These are phyloP conservation scores for Cystofilobasidium macerans DNA, from an alignment of 768 basidiomycete species.

Conservation along the genomic window DNA sequence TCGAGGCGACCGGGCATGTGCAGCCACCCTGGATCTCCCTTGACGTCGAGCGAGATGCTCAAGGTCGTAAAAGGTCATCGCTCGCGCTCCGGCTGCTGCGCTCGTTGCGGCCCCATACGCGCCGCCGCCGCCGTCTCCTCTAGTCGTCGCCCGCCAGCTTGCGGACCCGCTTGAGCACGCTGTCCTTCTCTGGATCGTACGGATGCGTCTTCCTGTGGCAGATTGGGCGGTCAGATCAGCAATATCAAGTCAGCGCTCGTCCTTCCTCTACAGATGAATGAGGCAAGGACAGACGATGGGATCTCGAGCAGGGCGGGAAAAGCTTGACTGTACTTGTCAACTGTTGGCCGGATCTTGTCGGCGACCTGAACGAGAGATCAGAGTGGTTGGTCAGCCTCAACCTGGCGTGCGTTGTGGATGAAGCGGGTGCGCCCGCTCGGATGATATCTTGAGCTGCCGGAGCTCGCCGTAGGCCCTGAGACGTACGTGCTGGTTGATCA, in stretches of 20 bases:
- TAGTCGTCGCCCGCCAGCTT: constrained; percentile 74
- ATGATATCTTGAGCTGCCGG: too few species aligned
- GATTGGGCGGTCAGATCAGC: neutral
- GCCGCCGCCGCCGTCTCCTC: neutral
- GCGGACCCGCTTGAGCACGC: constrained; percentile 88
- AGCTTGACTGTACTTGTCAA: constrained; percentile 88
- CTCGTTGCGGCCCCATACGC: neutral
- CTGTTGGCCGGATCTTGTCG: constrained; percentile 87
- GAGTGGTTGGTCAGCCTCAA: too few species aligned
- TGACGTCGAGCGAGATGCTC: too few species aligned
- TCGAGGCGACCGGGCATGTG: too few species aligned
- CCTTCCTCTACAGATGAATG: too few species aligned
- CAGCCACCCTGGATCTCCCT: too few species aligned
- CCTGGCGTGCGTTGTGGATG: too few species aligned
- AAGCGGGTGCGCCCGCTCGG: too few species aligned
- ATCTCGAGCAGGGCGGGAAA: constrained; percentile 97
- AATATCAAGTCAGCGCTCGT: neutral
- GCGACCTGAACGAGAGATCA: too few species aligned
- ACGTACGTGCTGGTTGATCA: constrained; percentile 96
- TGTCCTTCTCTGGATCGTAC: constrained; percentile 82
- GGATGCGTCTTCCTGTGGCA: constrained; percentile 20
- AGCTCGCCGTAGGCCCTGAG: too few species aligned
- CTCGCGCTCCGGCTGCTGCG: neutral
- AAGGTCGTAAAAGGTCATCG: neutral
- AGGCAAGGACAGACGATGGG: constrained; percentile 60